These are phyloP conservation scores for Berberis vulgaris DNA, from an alignment of 164 flowering plant species.

Conservation along the genomic window DNA sequence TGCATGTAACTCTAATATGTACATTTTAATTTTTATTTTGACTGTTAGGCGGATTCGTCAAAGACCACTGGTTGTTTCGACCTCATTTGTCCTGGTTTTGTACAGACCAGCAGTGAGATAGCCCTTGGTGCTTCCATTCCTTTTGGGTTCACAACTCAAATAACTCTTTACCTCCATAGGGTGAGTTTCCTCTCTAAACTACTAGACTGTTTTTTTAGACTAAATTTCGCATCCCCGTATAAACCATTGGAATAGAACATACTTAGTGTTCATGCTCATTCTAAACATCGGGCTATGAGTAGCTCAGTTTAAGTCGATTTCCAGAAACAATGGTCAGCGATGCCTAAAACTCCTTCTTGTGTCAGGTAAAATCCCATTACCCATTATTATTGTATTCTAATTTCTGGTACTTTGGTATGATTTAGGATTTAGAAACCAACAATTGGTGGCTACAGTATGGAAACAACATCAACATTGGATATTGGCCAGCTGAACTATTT, in stretches of 20 bases:
- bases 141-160: background rate
- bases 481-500: background rate
- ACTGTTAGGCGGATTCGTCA: background rate
- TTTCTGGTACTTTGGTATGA: background rate
- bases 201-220: background rate
- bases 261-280: too few relatives aligned
- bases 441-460: constrained; percentile 1
- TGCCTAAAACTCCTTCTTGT: too few relatives aligned
- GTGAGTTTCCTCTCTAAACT: background rate
- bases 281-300: too few relatives aligned
- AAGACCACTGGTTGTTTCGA: background rate
- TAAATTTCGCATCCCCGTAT: too few relatives aligned
- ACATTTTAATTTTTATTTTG: background rate
- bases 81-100: background rate
- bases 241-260: too few relatives aligned
- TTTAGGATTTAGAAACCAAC: background rate
- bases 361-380: too few relatives aligned
- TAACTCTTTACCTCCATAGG: background rate
- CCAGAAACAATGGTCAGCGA: too few relatives aligned
- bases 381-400: too few relatives aligned
- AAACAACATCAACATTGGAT: background rate
- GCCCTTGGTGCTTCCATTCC: background rate
- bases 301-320: too few relatives aligned
- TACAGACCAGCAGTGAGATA: background rate
- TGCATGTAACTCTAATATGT: too few relatives aligned